These are phyloP conservation scores for Trametes gibbosa DNA, from an alignment of 768 basidiomycete genomes.

Conservation along the genomic window DNA sequence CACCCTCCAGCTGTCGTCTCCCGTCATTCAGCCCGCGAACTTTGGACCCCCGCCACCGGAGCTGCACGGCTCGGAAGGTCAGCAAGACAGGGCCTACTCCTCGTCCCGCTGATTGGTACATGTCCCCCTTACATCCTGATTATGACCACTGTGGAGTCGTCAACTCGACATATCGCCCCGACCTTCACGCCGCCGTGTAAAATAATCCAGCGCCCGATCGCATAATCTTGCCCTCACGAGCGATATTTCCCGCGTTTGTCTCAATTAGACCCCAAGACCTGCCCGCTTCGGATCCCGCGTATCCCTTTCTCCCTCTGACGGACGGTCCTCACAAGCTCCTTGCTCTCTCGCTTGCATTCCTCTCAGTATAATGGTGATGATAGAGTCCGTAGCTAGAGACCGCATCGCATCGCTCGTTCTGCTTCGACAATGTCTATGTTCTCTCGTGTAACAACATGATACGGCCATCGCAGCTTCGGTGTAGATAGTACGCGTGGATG, in stretches of 20 bases:
- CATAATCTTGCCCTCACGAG: conserved; percentile 2
- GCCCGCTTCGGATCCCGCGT: not conserved
- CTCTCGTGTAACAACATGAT: conserved; percentile 2
- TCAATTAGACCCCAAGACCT: not conserved
- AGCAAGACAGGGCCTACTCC: not conserved
- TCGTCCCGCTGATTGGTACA: not conserved
- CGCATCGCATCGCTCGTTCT: not conserved
- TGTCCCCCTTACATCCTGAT: no score
- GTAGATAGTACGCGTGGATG: conserved; percentile 1
- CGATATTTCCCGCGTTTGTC: not conserved
- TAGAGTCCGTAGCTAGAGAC: conserved; percentile 3
- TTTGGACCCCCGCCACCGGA: not conserved
- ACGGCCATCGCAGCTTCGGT: not conserved
- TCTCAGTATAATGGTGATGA: not conserved
- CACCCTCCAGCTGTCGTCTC: conserved; percentile 26
- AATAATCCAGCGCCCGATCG: conserved; percentile 8
- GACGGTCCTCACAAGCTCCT: not conserved
- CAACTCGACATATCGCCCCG: not conserved
- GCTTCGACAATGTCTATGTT: not conserved
- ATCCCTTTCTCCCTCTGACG: not conserved
- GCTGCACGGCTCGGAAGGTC: not conserved
- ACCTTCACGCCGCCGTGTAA: conserved; percentile 4
- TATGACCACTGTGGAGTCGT: not conserved
- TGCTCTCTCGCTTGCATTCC: not conserved
- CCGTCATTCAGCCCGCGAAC: conserved; percentile 16